Evolutionary conservation across 768 basidiomycete genomes (phyloP).

Genomic region (Kwoniella mangroviensis): DNA sequence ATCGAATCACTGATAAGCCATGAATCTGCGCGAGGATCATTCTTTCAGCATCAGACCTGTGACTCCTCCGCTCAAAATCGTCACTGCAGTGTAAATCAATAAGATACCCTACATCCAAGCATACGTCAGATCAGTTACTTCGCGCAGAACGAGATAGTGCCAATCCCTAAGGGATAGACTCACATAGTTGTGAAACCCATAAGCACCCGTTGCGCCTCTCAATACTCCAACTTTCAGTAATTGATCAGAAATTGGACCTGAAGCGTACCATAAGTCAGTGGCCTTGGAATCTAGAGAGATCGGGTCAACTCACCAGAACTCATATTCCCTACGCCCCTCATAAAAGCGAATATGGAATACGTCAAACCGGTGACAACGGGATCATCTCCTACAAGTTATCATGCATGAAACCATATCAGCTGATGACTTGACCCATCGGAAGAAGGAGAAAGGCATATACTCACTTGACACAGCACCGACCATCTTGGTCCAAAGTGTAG

Average conservation of each 20-base stretch:
- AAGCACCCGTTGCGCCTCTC: slow-evolving; percentile 42
- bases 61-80: slow-evolving; percentile 38
- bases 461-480: slow-evolving; percentile 45
- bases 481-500: slow-evolving; percentile 47
- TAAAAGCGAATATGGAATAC: slow-evolving; percentile 46
- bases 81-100: slow-evolving; percentile 42
- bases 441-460: slow-evolving; percentile 15
- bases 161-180: slow-evolving; percentile 6
- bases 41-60: slow-evolving; percentile 16
- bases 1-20: background rate
- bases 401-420: background rate
- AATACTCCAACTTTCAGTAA: slow-evolving; percentile 38
- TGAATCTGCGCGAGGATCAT: background rate
- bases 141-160: background rate
- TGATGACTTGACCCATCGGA: background rate
- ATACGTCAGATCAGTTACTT: too few species aligned
- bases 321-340: slow-evolving; percentile 50
- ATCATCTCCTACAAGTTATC: slow-evolving; percentile 48
- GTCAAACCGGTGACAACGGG: slow-evolving; percentile 32
- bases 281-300: background rate
- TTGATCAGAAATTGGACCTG: slow-evolving; percentile 49
- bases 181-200: slow-evolving; percentile 52
- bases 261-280: background rate
- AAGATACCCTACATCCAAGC: slow-evolving; percentile 9
- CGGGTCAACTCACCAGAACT: slow-evolving; percentile 37